phyloP scores from a whole-genome alignment of 371 early-diverging fungal species.

The Mortierella sp. region DNA sequence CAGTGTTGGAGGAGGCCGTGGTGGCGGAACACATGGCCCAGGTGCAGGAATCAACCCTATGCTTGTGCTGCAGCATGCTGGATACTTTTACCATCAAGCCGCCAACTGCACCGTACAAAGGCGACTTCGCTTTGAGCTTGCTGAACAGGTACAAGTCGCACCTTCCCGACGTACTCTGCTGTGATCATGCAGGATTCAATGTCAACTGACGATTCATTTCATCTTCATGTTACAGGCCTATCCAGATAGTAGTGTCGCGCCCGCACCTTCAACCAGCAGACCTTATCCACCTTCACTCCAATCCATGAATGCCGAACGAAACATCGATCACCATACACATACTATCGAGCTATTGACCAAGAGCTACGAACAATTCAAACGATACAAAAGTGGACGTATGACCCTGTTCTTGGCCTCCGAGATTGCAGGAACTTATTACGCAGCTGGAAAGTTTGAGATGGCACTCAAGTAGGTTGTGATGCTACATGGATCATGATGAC shows the following conservation, averaged over 20 bases:
- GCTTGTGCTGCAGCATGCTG: conserved; percentile 84
- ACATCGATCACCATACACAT: conserved; percentile 71
- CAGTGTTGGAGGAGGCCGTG: conserved; percentile 49
- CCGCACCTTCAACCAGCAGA: conserved; percentile 13
- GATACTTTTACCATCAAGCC: conserved; percentile 85
- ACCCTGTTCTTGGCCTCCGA: conserved; percentile 87
- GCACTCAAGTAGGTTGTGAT: conserved; percentile 69
- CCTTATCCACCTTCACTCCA: conserved; percentile 43
- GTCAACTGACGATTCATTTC: neutral
- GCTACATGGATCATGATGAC: neutral
- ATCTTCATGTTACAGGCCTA: conserved; percentile 11
- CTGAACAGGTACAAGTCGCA: conserved; percentile 49
- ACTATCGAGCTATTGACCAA: conserved; percentile 87
- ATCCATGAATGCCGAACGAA: conserved; percentile 59
- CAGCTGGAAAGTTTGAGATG: conserved; percentile 83
- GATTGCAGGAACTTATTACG: conserved; percentile 86
- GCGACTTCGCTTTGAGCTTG: conserved; percentile 64
- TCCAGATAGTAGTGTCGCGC: conserved; percentile 27
- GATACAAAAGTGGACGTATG: conserved; percentile 78
- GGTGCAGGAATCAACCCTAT: conserved; percentile 62
- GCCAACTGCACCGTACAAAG: conserved; percentile 82
- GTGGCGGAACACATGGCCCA: conserved; percentile 52
- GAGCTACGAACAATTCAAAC: conserved; percentile 89
- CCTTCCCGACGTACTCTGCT: neutral
- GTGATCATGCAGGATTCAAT: no score